Evolutionary conservation across 2,329 filamentous ascomycete genomes (phyloP), one percentile per base, ranked within the genome.

Genomic region (Tolypocladium guangdongense): DNA sequence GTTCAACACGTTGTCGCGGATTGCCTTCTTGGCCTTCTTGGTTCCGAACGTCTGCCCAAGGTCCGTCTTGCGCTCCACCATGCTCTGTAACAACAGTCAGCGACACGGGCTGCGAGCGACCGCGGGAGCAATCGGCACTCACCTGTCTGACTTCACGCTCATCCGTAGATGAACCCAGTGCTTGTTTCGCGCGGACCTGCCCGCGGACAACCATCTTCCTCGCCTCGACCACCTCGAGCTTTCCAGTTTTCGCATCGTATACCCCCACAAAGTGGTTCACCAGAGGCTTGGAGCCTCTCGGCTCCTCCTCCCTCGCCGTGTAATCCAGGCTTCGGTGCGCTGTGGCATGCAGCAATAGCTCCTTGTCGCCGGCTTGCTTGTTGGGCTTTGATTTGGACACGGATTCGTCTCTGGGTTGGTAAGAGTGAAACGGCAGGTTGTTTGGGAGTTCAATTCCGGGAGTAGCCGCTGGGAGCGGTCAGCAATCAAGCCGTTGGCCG

Each of bases 31-130:
- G 24, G 88, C 86, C 71, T 91, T 92, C 74, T 88, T 90, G 30
- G 88, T 92, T 66, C 89, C 89, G 63, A 95, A 95, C 35, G 86
- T 83, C 61, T 87, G 78, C 41, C 87, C 87, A 14, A 95, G 81
- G 2, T 84, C 81, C 60, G 83, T 84, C 60, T 81, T 81, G 64
- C 80, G 79, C 32, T 85, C 80, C 61, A 78, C 72, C 62, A 78
- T 78, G 46, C 73, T 78, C 81, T 84, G 60, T 20, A 55, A 38
- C 38, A 49, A 35, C 20, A 24, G 56, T 70, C 67, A 59, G 65
- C 43, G 18, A 47, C 10, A 20, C 3, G 43, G 5, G 43, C 27
- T 14, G 10, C 7, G 27, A 32, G 10, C 2, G 7, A 20, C 4
- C 22, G 12, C 27, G 43, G 10, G 33, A 18, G 8, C 18, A 1